These are phyloP conservation scores for Shiraia bambusicola DNA, from an alignment of 2,329 filamentous ascomycete genomes.

Conservation along the genomic window DNA sequence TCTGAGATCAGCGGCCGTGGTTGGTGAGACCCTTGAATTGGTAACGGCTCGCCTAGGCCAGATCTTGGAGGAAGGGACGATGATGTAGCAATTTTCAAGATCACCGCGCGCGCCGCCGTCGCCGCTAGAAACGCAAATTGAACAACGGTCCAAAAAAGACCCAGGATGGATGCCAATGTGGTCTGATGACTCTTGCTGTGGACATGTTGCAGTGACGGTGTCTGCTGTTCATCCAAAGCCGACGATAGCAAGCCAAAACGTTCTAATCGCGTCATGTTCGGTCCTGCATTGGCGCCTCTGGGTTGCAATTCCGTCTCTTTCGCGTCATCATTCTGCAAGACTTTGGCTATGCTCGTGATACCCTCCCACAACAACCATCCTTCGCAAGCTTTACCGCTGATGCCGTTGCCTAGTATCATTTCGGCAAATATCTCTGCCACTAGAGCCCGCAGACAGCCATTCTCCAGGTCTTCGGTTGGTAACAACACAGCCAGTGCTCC, in stretches of 20 bases:
- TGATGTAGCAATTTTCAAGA: constrained; percentile 65
- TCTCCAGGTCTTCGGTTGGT: constrained; percentile 89
- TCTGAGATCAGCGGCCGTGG: constrained; percentile 29
- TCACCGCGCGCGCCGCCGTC: constrained; percentile 65
- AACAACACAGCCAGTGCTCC: constrained; percentile 79
- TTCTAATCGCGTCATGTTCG: constrained; percentile 52
- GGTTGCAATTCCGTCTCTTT: constrained; percentile 32
- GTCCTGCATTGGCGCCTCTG: constrained; percentile 30
- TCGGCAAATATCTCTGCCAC: constrained; percentile 88
- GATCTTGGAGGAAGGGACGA: constrained; percentile 64
- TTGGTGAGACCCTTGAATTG: constrained; percentile 34
- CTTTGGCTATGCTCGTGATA: constrained; percentile 68
- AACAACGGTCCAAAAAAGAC: constrained; percentile 58
- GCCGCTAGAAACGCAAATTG: constrained; percentile 55
- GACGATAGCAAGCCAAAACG: constrained; percentile 57
- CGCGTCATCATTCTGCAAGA: constrained; percentile 42
- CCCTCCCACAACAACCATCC: constrained; percentile 87
- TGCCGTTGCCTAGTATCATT: constrained; percentile 79
- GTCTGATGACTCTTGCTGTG: constrained; percentile 6
- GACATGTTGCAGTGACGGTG: constrained; percentile 7
- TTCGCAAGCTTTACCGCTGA: constrained; percentile 79
- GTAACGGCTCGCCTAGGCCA: constrained; percentile 33
- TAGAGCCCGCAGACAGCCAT: constrained; percentile 78
- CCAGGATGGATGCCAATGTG: constrained; percentile 22
- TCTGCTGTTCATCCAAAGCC: constrained; percentile 30